Conservation (phyloP, 257 asterid species). For the Solanum chiquidenum region DNA sequence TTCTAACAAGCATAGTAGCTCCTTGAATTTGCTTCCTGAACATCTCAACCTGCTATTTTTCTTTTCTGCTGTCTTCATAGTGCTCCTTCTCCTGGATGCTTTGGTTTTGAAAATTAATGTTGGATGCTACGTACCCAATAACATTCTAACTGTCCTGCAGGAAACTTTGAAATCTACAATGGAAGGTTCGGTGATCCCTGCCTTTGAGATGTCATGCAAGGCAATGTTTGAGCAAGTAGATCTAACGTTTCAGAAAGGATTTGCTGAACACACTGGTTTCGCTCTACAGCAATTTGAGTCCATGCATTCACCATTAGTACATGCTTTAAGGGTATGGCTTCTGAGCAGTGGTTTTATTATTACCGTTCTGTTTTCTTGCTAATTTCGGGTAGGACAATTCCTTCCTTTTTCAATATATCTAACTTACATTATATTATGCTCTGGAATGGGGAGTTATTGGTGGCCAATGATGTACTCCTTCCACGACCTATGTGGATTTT, state of each 20-base stretch:
- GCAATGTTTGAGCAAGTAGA: constrained; percentile 94
- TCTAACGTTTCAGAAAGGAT: constrained; percentile 76
- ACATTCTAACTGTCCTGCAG: constrained; percentile 31
- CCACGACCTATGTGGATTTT: not conserved
- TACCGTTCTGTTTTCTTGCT: not conserved
- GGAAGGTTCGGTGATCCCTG: constrained; percentile 86
- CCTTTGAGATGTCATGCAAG: constrained; percentile 88
- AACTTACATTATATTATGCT: not conserved
- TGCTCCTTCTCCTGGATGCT: not conserved
- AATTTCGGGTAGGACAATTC: not conserved
- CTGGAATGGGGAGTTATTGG: not conserved
- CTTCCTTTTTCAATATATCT: not conserved
- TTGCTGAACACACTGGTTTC: constrained; percentile 63
- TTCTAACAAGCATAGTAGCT: not conserved
- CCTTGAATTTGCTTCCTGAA: not conserved
- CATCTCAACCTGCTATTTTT: not conserved
- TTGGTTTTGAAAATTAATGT: not conserved
- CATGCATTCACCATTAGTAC: constrained; percentile 69
- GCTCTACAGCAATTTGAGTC: constrained; percentile 78
- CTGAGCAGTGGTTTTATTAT: not conserved
- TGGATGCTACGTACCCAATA: not conserved
- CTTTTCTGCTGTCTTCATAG: not conserved
- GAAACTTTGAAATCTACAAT: constrained; percentile 66
- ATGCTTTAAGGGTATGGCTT: constrained; percentile 58
- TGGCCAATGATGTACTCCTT: not conserved